Evolutionary conservation across 2,329 filamentous ascomycete genomes (phyloP).

Genomic region (Neopestalotiopsis rosae): DNA sequence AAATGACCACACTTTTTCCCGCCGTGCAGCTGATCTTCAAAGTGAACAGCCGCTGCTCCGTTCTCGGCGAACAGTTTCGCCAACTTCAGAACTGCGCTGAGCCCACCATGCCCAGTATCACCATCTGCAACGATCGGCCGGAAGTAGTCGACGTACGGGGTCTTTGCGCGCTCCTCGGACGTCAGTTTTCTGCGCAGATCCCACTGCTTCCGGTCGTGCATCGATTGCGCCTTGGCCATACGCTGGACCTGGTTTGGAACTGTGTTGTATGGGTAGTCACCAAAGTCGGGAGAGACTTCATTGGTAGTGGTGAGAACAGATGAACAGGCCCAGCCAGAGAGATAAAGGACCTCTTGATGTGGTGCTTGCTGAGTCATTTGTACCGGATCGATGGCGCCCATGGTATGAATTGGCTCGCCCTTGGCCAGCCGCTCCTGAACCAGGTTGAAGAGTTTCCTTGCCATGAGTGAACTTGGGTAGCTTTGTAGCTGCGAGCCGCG

Average conservation of each 20-base stretch:
- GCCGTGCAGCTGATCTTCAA: conserved; percentile 96
- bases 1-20: conserved; percentile 98
- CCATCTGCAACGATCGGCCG: conserved; percentile 95
- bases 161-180: conserved; percentile 71
- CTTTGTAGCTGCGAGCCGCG: conserved; percentile 84
- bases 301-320: conserved; percentile 92
- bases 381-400: conserved; percentile 98
- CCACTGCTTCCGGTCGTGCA: conserved; percentile 97
- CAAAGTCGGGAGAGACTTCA: conserved; percentile 96
- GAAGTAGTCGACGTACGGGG: conserved; percentile 89
- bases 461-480: conserved; percentile 94
- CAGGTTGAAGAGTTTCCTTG: conserved; percentile 90
- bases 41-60: conserved; percentile 93
- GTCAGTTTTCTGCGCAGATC: conserved; percentile 81
- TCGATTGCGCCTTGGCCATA: conserved; percentile 92
- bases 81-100: conserved; percentile 92
- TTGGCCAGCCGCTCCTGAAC: conserved; percentile 77
- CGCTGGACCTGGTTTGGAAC: conserved; percentile 98
- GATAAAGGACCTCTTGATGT: conserved; percentile 93
- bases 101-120: conserved; percentile 92
- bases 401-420: conserved; percentile 91
- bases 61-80: conserved; percentile 98
- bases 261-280: conserved; percentile 98
- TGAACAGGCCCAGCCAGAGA: conserved; percentile 98
- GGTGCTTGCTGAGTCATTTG: conserved; percentile 99